phyloP scores from a whole-genome alignment of 495 filamentous ascomycete genomes.

The Pseudevernia furfuracea region DNA sequence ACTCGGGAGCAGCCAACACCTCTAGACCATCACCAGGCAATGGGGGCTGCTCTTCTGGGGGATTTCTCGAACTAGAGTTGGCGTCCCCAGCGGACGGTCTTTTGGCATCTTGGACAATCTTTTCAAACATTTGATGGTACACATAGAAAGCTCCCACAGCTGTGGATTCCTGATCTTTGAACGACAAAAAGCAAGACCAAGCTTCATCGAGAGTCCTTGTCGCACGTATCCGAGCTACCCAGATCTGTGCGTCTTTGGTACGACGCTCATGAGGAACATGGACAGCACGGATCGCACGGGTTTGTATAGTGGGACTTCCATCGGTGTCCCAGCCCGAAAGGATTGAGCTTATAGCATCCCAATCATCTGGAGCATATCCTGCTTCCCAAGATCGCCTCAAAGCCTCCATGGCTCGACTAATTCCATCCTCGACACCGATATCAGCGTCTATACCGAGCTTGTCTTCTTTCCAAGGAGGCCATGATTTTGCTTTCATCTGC shows the following conservation, averaged over 20 bases:
- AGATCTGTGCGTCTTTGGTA: neutral
- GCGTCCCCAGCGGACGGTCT: conserved; percentile 17
- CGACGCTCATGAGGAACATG: neutral
- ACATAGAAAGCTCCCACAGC: conserved; percentile 21
- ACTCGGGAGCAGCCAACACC: conserved; percentile 46
- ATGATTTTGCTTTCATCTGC: conserved; percentile 50
- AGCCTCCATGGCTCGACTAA: conserved; percentile 51
- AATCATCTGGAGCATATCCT: conserved; percentile 47
- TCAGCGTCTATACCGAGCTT: conserved; percentile 50
- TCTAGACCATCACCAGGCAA: conserved; percentile 57
- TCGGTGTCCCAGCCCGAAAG: conserved; percentile 64
- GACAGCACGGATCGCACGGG: conserved; percentile 36
- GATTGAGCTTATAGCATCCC: conserved; percentile 51
- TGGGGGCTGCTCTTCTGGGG: conserved; percentile 14
- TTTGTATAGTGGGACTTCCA: conserved; percentile 62
- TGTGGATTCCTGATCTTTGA: conserved; percentile 27
- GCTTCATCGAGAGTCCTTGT: conserved; percentile 65
- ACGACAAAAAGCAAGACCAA: conserved; percentile 60
- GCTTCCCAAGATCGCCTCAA: conserved; percentile 55
- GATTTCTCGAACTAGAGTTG: neutral
- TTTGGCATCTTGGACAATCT: conserved; percentile 42
- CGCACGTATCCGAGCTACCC: conserved; percentile 42
- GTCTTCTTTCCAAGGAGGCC: conserved; percentile 67
- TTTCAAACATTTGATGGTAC: conserved; percentile 55
- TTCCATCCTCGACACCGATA: conserved; percentile 47